Evolutionary conservation across 352 stramenopile genomes (phyloP).

Genomic region (Pythium monospermum): DNA sequence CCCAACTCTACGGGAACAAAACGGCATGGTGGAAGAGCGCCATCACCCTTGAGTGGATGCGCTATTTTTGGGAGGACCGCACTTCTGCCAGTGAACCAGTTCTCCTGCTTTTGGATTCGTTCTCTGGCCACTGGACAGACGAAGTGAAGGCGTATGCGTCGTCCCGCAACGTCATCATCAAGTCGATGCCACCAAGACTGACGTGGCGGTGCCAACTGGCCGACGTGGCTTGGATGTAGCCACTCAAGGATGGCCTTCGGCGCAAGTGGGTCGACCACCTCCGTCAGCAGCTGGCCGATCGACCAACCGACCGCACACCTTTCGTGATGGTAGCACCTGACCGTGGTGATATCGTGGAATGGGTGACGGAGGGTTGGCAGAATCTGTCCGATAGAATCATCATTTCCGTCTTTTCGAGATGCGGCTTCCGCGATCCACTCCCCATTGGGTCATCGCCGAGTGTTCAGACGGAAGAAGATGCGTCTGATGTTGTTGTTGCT

Average conservation of each 20-base stretch:
- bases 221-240: slow-evolving; percentile 20
- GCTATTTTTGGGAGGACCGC: slow-evolving; percentile 26
- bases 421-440: neutral
- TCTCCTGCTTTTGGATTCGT: slow-evolving; percentile 25
- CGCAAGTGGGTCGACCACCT: slow-evolving; percentile 6
- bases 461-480: neutral
- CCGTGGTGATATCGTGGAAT: slow-evolving; percentile 6
- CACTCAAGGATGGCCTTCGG: slow-evolving; percentile 15
- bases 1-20: slow-evolving; percentile 24
- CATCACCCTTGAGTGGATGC: slow-evolving; percentile 22
- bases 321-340: slow-evolving; percentile 3
- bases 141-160: slow-evolving; percentile 15
- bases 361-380: neutral
- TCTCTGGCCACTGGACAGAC: slow-evolving; percentile 25
- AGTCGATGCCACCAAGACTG: slow-evolving; percentile 6
- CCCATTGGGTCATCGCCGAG: neutral
- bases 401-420: slow-evolving; percentile 7
- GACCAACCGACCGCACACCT: neutral
- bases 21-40: slow-evolving; percentile 22
- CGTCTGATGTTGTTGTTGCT: neutral
- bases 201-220: slow-evolving; percentile 22
- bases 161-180: slow-evolving; percentile 14
- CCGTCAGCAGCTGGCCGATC: slow-evolving; percentile 1
- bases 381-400: slow-evolving; percentile 2
- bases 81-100: slow-evolving; percentile 11